These are phyloP conservation scores for Oryza brachyantha DNA, from an alignment of 176 grass and related monocot species.

Conservation along the genomic window DNA sequence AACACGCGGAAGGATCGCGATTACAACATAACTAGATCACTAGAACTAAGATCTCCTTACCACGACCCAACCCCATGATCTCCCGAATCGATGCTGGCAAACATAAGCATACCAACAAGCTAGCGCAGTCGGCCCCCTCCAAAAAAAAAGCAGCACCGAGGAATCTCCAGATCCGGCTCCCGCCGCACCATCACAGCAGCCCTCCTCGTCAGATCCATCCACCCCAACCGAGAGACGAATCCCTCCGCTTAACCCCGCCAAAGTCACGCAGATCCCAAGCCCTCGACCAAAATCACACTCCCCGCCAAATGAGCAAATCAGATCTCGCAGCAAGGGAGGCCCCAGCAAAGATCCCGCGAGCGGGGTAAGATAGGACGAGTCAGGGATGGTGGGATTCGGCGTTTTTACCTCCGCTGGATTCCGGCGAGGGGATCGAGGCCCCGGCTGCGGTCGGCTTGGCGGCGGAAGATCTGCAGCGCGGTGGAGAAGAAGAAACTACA, in stretches of 20 bases:
- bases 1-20: neutral
- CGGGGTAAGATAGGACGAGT: too few species aligned
- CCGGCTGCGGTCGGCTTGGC: too few species aligned
- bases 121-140: neutral
- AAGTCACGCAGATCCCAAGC: constrained; percentile 1
- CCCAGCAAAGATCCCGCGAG: neutral
- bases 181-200: neutral
- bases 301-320: neutral
- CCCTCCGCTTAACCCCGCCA: neutral
- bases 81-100: neutral
- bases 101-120: neutral
- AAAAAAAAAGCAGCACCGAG: neutral
- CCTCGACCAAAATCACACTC: too few species aligned
- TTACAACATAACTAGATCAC: neutral
- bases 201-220: neutral
- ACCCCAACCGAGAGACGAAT: neutral
- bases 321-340: neutral
- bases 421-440: neutral
- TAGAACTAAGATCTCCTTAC: neutral
- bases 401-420: neutral
- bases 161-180: constrained; percentile 8
- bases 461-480: neutral
- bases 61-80: neutral
- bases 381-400: neutral
- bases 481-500: neutral